A percentile compares a stretch with the other conserved stretches of the same genome.
These are phyloP conservation scores for Rhizopus stolonifer DNA, from an alignment of 371 early-diverging fungal species.

Conservation along the genomic window DNA sequence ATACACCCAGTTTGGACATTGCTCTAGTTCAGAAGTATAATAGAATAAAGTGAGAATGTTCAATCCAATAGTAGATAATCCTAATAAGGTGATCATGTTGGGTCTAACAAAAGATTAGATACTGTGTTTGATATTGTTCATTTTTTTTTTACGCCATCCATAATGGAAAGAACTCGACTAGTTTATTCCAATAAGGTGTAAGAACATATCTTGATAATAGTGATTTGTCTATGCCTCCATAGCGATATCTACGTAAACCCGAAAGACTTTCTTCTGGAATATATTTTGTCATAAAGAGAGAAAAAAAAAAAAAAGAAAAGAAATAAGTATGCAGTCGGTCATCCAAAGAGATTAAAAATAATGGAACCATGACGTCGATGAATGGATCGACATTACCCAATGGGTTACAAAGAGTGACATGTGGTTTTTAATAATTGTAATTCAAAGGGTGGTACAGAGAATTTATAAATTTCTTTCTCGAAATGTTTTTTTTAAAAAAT, in stretches of 20 bases:
- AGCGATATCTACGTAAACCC: constrained; percentile 80
- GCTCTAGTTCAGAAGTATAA: constrained; percentile 77
- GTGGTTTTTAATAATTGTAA: too few relatives aligned
- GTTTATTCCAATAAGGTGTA: constrained; percentile 87
- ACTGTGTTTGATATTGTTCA: neutral
- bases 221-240: constrained; percentile 86
- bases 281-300: constrained; percentile 9
- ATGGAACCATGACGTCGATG: neutral
- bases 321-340: neutral
- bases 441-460: too few relatives aligned
- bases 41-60: constrained; percentile 73
- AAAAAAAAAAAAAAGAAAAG: constrained; percentile 1
- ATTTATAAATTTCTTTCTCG: neutral
- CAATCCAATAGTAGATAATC: constrained; percentile 79
- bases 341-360: neutral
- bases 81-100: constrained; percentile 95
- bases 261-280: constrained; percentile 36
- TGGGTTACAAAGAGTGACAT: too few relatives aligned
- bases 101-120: constrained; percentile 65
- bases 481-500: neutral
- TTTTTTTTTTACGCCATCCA: constrained; percentile 79
- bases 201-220: constrained; percentile 85
- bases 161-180: constrained; percentile 84
- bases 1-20: constrained; percentile 88
- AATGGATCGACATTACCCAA: too few relatives aligned